Base-by-base conservation (phyloP, 2,329 filamentous ascomycete species). In the Trichoderma sp. region DNA sequence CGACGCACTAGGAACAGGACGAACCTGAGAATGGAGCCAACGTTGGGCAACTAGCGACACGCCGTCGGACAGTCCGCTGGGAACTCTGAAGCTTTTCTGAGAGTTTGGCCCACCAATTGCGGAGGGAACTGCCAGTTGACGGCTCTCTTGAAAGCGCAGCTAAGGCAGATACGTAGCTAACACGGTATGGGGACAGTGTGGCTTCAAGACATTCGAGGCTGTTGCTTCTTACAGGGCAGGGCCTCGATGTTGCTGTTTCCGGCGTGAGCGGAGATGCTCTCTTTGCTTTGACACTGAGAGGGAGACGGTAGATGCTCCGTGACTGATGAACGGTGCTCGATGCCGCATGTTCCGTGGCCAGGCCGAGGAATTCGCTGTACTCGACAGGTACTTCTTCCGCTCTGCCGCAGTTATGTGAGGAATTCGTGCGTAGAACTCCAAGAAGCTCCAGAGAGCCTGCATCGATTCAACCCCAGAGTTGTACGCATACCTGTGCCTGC, bases 161-260 rank as follows among this genome's bases (percentile, higher is more conserved):
- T 7, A 28, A 3, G 26, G 7, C 3, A 28, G 7, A 28, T 3
- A 7, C 26, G 3, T 47, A 41, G 59, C 21, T 24, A 24, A 24
- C 59, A 62, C 59, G 50, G 59, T 62, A 62, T 51, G 59, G 59
- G 50, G 59, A 62, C 59, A 62, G 59, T 62, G 59, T 54, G 24
- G 17, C 45, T 54, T 55, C 24, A 30, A n/a, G 26, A 21, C 45
- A 14, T 3, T 3, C 30, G 30, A 30, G 9, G 34, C 34, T 39
- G 34, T 14, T 39, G 34, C 34, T 43, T 39, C 5, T 24, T 7
- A 26, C 21, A 54, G 19, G 45, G 14, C 28, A 62, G 59, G 55
- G 26, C 43, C 7, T 43, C 48, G 43, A 58, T 58, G 17, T n/a
- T 24, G 55, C 12, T 54, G 59, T 47, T 62, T 62, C 59, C 59